A percentile compares a stretch with the other conserved stretches of the same genome.
These are phyloP conservation scores for Besnoitia besnoiti DNA, from an alignment of 169 alveolate genomes.

Conservation along the genomic window DNA sequence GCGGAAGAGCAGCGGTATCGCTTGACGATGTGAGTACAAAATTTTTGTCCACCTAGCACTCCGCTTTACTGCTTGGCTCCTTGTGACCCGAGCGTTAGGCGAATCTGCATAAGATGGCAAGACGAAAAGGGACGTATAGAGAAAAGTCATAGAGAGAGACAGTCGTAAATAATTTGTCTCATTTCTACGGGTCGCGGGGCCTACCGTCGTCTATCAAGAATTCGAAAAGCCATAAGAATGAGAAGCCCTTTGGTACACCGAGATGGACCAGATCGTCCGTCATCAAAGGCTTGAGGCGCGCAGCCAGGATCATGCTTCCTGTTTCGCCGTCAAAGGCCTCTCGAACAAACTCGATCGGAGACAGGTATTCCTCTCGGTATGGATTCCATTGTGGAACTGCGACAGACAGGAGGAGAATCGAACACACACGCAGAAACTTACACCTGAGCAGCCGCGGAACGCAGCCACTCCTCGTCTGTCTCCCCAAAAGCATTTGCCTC, in stretches of 20 bases:
- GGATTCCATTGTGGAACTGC: constrained; percentile 10
- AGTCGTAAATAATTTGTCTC: not conserved
- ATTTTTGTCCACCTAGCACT: constrained; percentile 2
- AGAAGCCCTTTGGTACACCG: constrained; percentile 14
- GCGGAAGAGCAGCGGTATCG: not conserved
- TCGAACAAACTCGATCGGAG: not conserved
- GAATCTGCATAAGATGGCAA: not conserved
- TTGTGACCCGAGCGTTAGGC: not conserved
- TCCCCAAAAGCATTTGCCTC: too few relatives aligned
- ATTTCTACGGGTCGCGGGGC: not conserved
- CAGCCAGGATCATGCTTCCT: not conserved
- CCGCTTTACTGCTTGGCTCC: not conserved
- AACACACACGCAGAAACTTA: not conserved
- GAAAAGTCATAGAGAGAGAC: not conserved
- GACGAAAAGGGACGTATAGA: not conserved
- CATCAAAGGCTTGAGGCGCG: not conserved
- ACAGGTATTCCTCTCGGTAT: not conserved
- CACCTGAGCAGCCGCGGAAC: too few relatives aligned
- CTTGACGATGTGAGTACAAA: not conserved
- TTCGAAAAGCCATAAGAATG: constrained; percentile 34
- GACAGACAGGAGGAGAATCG: not conserved
- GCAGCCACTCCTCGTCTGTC: too few relatives aligned
- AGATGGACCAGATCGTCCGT: not conserved
- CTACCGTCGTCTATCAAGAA: constrained; percentile 9
- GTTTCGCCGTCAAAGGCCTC: not conserved